phyloP scores from a whole-genome alignment of 2,329 filamentous ascomycete genomes.

The Fusarium sp. region DNA sequence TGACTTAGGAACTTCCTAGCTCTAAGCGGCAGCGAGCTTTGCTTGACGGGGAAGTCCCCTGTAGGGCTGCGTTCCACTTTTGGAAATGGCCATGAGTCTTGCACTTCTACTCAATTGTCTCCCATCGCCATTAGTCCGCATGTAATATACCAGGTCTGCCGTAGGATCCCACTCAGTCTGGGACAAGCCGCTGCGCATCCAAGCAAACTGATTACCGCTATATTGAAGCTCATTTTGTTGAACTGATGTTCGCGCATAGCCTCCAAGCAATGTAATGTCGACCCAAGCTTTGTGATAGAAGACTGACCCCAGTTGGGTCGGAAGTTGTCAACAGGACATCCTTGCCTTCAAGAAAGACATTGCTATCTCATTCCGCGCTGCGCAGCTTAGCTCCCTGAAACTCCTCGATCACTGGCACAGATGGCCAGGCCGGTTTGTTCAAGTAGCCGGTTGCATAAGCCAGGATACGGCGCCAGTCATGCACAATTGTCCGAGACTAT shows the following conservation, averaged over 20 bases:
- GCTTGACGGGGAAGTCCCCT: too few relatives aligned
- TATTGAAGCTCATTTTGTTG: constrained; percentile 21
- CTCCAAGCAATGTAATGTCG: constrained; percentile 25
- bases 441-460: constrained; percentile 23
- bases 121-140: too few relatives aligned
- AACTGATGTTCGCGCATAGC: constrained; percentile 19
- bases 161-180: too few relatives aligned
- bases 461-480: background rate
- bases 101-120: too few relatives aligned
- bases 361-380: constrained; percentile 8
- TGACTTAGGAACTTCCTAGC: too few relatives aligned
- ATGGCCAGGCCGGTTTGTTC: constrained; percentile 22
- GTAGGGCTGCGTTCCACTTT: too few relatives aligned
- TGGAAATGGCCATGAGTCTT: too few relatives aligned
- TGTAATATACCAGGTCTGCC: too few relatives aligned
- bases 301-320: constrained; percentile 25
- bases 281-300: constrained; percentile 29
- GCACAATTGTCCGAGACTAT: background rate
- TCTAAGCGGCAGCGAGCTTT: too few relatives aligned
- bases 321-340: constrained; percentile 17
- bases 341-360: constrained; percentile 4
- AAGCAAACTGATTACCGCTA: constrained; percentile 10
- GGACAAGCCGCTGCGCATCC: background rate
- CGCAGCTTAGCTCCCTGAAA: constrained; percentile 11
- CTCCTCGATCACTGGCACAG: background rate